Evolutionary conservation across 148 eudicot species (phyloP).

Genomic region (Rhododendron kiyosumense): DNA sequence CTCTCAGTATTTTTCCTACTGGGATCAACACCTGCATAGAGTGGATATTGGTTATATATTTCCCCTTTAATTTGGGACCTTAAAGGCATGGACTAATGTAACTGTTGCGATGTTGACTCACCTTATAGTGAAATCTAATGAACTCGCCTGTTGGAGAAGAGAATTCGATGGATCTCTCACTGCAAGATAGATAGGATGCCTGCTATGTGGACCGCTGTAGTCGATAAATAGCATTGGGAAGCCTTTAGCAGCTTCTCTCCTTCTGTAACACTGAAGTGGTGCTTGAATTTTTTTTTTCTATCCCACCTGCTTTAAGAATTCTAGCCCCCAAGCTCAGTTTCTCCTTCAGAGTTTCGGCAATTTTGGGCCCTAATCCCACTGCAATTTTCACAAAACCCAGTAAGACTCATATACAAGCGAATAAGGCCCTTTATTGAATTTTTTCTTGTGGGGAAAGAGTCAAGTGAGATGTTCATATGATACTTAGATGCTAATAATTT

Average conservation of each 20-base stretch:
- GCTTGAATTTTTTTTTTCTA: conserved; percentile 33
- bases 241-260: conserved; percentile 44
- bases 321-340: conserved; percentile 40
- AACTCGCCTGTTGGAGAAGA: conserved; percentile 25
- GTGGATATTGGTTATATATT: neutral
- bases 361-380: conserved; percentile 20
- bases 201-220: conserved; percentile 58
- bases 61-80: neutral
- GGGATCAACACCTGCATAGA: conserved; percentile 16
- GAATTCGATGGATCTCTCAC: conserved; percentile 36
- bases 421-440: neutral
- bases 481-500: neutral
- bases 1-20: conserved; percentile 20
- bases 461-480: neutral
- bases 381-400: neutral
- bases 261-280: conserved; percentile 29
- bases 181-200: conserved; percentile 49
- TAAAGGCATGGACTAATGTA: neutral
- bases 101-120: neutral
- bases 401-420: neutral
- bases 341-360: conserved; percentile 27
- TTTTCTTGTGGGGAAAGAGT: neutral
- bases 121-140: conserved; percentile 38
- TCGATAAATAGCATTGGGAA: conserved; percentile 42
- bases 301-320: conserved; percentile 28